Base-by-base conservation (phyloP, 1,284 basidiomycete genomes). In the Exobasidium rhododendri region DNA sequence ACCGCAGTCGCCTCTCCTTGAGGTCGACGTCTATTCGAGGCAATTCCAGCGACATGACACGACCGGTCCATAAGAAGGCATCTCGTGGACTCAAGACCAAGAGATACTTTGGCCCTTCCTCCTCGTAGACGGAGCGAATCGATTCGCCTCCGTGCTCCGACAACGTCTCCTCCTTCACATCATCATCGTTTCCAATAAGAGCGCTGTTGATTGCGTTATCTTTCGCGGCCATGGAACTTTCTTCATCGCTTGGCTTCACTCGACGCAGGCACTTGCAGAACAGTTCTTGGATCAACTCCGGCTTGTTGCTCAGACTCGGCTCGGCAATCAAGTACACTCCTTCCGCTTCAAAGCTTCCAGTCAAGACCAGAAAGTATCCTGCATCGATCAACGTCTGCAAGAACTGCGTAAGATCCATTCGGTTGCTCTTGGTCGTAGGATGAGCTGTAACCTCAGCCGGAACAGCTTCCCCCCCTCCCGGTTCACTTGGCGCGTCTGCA, bases 341-440 rank as follows among this genome's bases (percentile, higher is more conserved):
- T 28, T 94, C 88, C 72, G 90, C 88, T 79, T 97, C 94, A 76
- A 90, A 89, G 1, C 85, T 85, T 67, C 90, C 86, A 0, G 94
- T 97, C 81, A 96, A 96, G 43, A 98, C 91, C 62, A 99, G 86
- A 81, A 96, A 91, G 79, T 98, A 94, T 70, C 91, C 92, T 3
- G 92, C 88, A 49, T 89, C 86, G 43, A 92, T 87, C 17, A 99
- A 84, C 11, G 85, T 85, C 22, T 88, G 84, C 65, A 98, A 89
- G 79, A 98, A 89, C 2, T 84, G 82, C 62, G 91, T 89, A 56
- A 97, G 83, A 55, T 89, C 85, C 70, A 65, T 68, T 17, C 52
- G 56, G 30, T 44, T 26, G 40, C 49, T 22, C 1, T 13, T 44
- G 43, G 17, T 45, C 13, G 58, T 14, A 24, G 29, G 5, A 10